These are phyloP conservation scores for Multifurca ochricompacta DNA, from an alignment of 768 basidiomycete species.

Conservation along the genomic window DNA sequence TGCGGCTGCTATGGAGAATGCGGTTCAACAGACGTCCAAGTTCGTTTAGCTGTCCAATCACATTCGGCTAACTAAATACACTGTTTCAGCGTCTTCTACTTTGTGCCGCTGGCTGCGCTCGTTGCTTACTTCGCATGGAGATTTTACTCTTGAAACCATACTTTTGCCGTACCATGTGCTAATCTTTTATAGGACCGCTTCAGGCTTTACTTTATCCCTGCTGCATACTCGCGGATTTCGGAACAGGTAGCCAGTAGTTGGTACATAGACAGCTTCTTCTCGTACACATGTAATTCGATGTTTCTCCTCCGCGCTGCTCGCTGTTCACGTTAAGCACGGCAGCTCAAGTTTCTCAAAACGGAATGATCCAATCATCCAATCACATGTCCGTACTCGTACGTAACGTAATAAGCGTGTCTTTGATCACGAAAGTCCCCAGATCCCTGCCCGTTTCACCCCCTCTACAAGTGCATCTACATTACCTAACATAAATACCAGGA, in stretches of 20 bases:
- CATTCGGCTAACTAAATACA: not conserved
- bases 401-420: no score
- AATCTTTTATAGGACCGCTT: slow-evolving; percentile 1
- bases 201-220: not conserved
- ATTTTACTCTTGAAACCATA: slow-evolving; percentile 26
- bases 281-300: slow-evolving; percentile 5
- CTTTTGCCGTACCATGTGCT: not conserved
- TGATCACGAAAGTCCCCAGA: slow-evolving; percentile 64
- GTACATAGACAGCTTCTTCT: slow-evolving; percentile 1
- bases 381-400: not conserved
- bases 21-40: slow-evolving; percentile 22
- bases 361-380: not conserved
- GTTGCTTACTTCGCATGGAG: slow-evolving; percentile 42
- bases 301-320: not conserved
- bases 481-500: slow-evolving; percentile 74
- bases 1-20: slow-evolving; percentile 14
- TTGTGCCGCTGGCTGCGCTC: slow-evolving; percentile 37
- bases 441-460: slow-evolving; percentile 76
- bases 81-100: slow-evolving; percentile 30
- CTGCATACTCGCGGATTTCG: not conserved
- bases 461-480: slow-evolving; percentile 90
- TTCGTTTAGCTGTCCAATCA: slow-evolving; percentile 2
- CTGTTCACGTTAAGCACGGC: not conserved
- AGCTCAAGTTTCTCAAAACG: not conserved
- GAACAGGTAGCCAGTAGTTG: not conserved